These are phyloP conservation scores for Aspergillus felis DNA, from an alignment of 2,329 filamentous ascomycete genomes.

Conservation along the genomic window DNA sequence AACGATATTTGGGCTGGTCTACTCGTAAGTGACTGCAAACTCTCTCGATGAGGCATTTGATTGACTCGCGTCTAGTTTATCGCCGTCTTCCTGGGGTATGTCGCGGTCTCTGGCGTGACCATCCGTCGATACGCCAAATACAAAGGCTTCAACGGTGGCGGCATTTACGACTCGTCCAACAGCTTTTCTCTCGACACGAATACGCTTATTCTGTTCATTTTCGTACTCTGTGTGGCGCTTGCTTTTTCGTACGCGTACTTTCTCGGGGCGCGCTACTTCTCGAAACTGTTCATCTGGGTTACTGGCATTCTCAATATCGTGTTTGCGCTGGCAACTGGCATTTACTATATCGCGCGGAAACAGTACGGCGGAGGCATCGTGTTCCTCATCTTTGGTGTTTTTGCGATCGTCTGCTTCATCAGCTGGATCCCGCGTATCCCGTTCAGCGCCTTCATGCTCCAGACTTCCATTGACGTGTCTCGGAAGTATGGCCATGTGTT, in stretches of 20 bases:
- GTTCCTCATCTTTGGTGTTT: slow-evolving; percentile 76
- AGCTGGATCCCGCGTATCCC: slow-evolving; percentile 88
- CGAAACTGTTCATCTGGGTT: slow-evolving; percentile 89
- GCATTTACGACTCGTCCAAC: slow-evolving; percentile 68
- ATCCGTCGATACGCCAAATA: slow-evolving; percentile 70
- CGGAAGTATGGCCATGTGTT: slow-evolving; percentile 84
- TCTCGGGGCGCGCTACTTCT: slow-evolving; percentile 68
- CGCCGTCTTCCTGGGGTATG: slow-evolving; percentile 66
- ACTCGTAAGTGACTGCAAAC: slow-evolving; percentile 51
- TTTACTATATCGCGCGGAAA: slow-evolving; percentile 74
- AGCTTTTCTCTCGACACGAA: slow-evolving; percentile 72
- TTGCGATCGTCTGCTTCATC: slow-evolving; percentile 78
- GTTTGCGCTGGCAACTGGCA: slow-evolving; percentile 77
- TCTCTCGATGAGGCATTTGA: not conserved
- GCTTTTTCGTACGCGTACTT: slow-evolving; percentile 76
- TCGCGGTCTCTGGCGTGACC: slow-evolving; percentile 69
- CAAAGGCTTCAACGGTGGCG: slow-evolving; percentile 61
- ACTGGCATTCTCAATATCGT: slow-evolving; percentile 85
- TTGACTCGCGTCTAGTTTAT: slow-evolving; percentile 55
- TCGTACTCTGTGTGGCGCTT: slow-evolving; percentile 69
- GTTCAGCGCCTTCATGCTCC: slow-evolving; percentile 85
- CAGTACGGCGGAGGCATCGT: slow-evolving; percentile 85
- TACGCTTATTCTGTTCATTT: slow-evolving; percentile 79
- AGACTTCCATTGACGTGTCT: slow-evolving; percentile 78
- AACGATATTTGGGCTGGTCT: slow-evolving; percentile 88